Conservation (phyloP, 2,329 filamentous ascomycete genomes). For the Leptographium galeiforme region DNA sequence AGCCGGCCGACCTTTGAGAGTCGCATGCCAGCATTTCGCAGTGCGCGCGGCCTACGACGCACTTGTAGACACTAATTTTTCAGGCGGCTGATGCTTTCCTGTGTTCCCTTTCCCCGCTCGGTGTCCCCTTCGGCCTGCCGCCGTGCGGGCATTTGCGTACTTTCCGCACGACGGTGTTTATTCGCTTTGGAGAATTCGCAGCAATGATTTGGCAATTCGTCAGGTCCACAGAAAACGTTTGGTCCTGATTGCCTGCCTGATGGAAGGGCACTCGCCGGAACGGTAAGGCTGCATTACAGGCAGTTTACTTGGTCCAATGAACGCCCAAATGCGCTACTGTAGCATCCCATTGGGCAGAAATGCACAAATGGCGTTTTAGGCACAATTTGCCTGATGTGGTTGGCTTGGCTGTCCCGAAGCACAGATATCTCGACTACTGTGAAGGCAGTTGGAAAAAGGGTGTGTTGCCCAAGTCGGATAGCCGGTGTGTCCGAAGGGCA, state of each 20-base stretch:
- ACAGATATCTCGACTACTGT: neutral
- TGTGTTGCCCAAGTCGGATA: too few species aligned
- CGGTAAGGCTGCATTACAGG: slow-evolving; percentile 7
- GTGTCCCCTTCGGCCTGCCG: neutral
- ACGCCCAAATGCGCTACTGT: neutral
- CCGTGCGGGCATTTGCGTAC: neutral
- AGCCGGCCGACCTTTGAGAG: neutral
- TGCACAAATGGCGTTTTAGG: slow-evolving; percentile 7
- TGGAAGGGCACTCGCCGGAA: neutral
- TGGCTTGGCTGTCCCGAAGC: too few species aligned
- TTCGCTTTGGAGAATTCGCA: neutral
- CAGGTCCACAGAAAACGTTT: slow-evolving; percentile 1
- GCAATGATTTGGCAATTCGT: slow-evolving; percentile 8
- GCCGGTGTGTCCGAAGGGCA: too few species aligned
- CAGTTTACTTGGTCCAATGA: slow-evolving; percentile 4
- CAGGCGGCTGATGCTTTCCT: neutral
- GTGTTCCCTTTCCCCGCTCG: neutral
- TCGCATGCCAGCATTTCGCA: neutral
- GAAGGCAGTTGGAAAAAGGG: neutral
- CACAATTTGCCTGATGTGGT: slow-evolving; percentile 1
- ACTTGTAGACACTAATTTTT: too few species aligned
- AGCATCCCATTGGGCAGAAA: slow-evolving; percentile 12
- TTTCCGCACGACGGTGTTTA: neutral
- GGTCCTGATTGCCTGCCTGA: slow-evolving; percentile 10
- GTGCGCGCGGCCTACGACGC: neutral